A percentile compares a stretch with the other conserved stretches of the same genome.
Evolutionary conservation across 495 filamentous ascomycete genomes (phyloP).

Genomic region (Evansstolkia leycettana): DNA sequence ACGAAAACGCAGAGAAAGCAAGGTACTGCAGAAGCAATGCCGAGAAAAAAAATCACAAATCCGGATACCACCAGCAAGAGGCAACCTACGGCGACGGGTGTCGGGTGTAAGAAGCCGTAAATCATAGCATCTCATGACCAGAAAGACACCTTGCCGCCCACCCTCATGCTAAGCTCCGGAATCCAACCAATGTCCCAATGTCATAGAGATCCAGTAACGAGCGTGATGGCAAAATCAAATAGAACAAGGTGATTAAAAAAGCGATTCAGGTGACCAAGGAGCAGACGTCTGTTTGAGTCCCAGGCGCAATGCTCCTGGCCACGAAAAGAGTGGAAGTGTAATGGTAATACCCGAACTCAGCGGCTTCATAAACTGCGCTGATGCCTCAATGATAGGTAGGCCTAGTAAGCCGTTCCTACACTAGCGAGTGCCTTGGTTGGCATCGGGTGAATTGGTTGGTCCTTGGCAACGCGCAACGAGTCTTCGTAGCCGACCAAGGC

Average conservation of each 20-base stretch:
- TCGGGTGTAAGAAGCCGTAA: conserved; percentile 6
- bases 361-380: too few species aligned
- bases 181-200: conserved; percentile 19
- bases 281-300: too few species aligned
- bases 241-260: conserved; percentile 10
- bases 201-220: not conserved
- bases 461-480: conserved; percentile 37
- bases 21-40: conserved; percentile 2
- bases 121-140: conserved; percentile 14
- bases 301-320: too few species aligned
- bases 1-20: conserved; percentile 9
- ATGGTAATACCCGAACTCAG: not conserved
- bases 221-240: conserved; percentile 11
- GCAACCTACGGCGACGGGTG: conserved; percentile 20
- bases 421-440: conserved; percentile 34
- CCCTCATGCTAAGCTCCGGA: conserved; percentile 18
- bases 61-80: conserved; percentile 24
- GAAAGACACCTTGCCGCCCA: conserved; percentile 24
- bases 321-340: conserved; percentile 3
- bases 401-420: conserved; percentile 36
- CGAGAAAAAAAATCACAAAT: conserved; percentile 15
- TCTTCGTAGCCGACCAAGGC: conserved; percentile 90
- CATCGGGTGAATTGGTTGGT: conserved; percentile 35
- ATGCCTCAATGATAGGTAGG: conserved; percentile 1
- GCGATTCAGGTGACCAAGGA: not conserved